Evolutionary conservation across 2,329 filamentous ascomycete species (phyloP), one percentile per base, ranked within the genome.

Genomic region (Ilyonectria robusta): DNA sequence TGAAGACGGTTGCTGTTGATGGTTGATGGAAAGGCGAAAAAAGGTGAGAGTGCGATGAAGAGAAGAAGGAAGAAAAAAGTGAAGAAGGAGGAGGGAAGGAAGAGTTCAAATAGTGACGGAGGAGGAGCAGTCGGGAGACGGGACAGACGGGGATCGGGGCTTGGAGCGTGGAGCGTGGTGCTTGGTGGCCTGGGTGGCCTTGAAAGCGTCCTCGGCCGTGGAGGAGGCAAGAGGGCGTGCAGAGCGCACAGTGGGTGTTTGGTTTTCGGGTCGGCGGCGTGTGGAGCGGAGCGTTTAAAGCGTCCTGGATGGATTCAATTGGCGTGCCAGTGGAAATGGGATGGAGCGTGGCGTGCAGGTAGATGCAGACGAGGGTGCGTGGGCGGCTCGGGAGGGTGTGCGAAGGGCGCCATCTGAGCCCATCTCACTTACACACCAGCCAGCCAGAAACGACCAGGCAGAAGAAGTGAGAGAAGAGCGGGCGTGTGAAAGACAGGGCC

Each of bases 101-200:
- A 59, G 66, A 65, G 57, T 71, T 69, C 67, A 75, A 64, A 75
- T 75, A 75, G 69, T 70, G 56, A 55, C 62, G 26, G 61, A 47
- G 42, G 64, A 62, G 50, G 23, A 64, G 50, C 50, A 61, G 59
- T 35, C 19, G 63, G 62, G n/a, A 59, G 48, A 51, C 55, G 35
- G 63, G 46, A 31, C 21, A 31, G 37, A 48, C 35, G 35, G 57
- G 53, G 60, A 40, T 33, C 17, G 35, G 57, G 47, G 60, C 37
- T 26, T 19, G 35, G 65, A 35, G 58, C 48, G 59, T 37, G 59
- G 59, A 59, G 26, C 35, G 58, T 37, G 50, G 50, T 46, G 54
- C 37, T 46, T 51, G 46, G 29, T 19, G 48, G 23, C 21, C 23
- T 48, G 35, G 51, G 57, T 62, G 54, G 59, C 50, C 59, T 48